Evolutionary conservation across 1,284 basidiomycete species (phyloP).

Genomic region (Ustilago crameri): DNA sequence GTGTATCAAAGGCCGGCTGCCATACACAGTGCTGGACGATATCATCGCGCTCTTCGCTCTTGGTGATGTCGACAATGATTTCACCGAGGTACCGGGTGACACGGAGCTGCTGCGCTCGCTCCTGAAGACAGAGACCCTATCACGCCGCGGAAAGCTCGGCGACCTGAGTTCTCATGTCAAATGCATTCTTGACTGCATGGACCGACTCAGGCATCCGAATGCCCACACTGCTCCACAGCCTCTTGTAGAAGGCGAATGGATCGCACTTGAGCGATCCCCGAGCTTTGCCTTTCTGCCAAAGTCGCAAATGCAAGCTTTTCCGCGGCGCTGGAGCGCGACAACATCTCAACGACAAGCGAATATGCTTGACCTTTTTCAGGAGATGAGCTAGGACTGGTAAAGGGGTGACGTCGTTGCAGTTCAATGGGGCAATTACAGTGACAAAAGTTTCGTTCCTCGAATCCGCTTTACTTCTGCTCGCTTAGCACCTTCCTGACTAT

Average conservation of each 20-base stretch:
- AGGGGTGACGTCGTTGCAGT: no score
- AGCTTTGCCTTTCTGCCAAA: slow-evolving; percentile 1
- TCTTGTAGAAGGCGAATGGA: slow-evolving; percentile 10
- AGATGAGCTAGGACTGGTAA: no score
- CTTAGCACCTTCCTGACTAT: slow-evolving; percentile 47
- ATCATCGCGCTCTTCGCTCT: slow-evolving; percentile 21
- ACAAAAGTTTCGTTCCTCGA: not conserved
- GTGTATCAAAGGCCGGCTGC: slow-evolving; percentile 15
- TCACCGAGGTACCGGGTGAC: slow-evolving; percentile 4
- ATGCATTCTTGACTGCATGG: slow-evolving; percentile 9
- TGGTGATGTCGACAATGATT: slow-evolving; percentile 15
- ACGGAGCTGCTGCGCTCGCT: slow-evolving; percentile 13
- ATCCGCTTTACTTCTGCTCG: slow-evolving; percentile 32
- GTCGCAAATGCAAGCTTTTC: not conserved
- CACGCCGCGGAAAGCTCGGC: slow-evolving; percentile 3
- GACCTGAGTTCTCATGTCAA: slow-evolving; percentile 5
- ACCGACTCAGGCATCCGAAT: slow-evolving; percentile 2
- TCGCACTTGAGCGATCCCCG: slow-evolving; percentile 8
- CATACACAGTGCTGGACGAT: slow-evolving; percentile 3
- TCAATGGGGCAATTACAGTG: no score
- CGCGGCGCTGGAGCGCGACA: not conserved
- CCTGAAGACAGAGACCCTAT: slow-evolving; percentile 7
- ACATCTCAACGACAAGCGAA: not conserved
- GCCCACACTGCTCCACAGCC: not conserved
- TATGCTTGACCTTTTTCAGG: not conserved